phyloP scores from a whole-genome alignment of 257 asterid species.

The Jasminum sambac region DNA sequence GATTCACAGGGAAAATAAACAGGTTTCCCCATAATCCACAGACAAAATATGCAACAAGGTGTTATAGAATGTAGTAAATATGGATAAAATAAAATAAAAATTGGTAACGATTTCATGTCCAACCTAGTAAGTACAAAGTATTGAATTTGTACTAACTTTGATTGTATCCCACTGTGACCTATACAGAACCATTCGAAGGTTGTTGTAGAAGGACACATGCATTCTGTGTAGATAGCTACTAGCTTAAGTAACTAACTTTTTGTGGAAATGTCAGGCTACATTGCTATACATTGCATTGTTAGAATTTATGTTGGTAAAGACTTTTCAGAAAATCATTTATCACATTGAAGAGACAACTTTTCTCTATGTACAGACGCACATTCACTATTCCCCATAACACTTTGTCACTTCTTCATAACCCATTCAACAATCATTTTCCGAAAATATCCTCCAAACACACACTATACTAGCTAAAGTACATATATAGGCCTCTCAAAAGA shows the following conservation, averaged over 20 bases:
- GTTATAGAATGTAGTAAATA: background rate
- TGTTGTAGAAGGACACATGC: background rate
- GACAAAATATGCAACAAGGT: background rate
- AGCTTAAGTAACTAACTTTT: slow-evolving; percentile 3
- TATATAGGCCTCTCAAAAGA: no score
- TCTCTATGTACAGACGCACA: background rate
- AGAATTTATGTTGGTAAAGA: background rate
- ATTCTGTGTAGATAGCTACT: background rate
- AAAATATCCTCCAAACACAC: no score
- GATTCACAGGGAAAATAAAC: background rate
- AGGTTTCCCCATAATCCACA: background rate
- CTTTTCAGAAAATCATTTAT: background rate
- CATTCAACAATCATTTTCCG: no score
- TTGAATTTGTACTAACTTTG: background rate
- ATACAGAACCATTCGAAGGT: background rate
- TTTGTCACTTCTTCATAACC: no score
- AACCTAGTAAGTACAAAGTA: background rate
- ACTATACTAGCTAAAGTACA: no score
- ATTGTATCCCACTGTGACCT: background rate
- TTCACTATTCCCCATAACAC: no score
- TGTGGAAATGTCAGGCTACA: background rate
- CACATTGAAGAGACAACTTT: background rate
- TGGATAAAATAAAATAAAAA: background rate
- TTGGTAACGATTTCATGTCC: background rate
- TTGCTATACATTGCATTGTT: background rate